phyloP scores from a whole-genome alignment of 2,329 filamentous ascomycete genomes.

The Graphium sp. region DNA sequence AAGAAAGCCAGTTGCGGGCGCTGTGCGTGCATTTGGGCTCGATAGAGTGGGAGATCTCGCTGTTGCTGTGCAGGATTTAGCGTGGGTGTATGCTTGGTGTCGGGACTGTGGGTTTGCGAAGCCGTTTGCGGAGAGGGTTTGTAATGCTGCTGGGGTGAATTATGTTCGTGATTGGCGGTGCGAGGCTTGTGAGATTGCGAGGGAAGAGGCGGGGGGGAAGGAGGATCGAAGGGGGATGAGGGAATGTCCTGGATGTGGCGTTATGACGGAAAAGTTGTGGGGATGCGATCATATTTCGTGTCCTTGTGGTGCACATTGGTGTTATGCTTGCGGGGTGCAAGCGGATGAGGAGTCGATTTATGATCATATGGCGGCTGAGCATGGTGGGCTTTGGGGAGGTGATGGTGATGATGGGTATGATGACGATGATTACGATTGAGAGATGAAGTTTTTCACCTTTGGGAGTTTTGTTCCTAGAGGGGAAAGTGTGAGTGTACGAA shows the following conservation, averaged over 20 bases:
- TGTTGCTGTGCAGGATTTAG: constrained; percentile 18
- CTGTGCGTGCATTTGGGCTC: constrained; percentile 18
- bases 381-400: constrained; percentile 13
- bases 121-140: constrained; percentile 22
- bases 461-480: no score
- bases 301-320: constrained; percentile 19
- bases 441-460: no score
- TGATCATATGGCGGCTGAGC: constrained; percentile 15
- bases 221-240: constrained; percentile 6
- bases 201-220: not conserved
- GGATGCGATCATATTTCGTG: constrained; percentile 23
- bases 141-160: constrained; percentile 19
- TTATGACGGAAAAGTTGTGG: constrained; percentile 16
- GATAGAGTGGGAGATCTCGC: constrained; percentile 18
- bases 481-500: no score
- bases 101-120: constrained; percentile 20
- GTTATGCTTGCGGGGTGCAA: constrained; percentile 18
- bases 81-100: constrained; percentile 33
- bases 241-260: constrained; percentile 18
- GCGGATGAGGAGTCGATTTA: constrained; percentile 15
- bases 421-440: no score
- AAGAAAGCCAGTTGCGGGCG: constrained; percentile 19
- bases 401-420: constrained; percentile 8
- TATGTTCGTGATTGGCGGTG: constrained; percentile 22
- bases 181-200: constrained; percentile 15